These are phyloP conservation scores for Gentiana macrophylla DNA, from an alignment of 257 asterid genomes.

Conservation along the genomic window DNA sequence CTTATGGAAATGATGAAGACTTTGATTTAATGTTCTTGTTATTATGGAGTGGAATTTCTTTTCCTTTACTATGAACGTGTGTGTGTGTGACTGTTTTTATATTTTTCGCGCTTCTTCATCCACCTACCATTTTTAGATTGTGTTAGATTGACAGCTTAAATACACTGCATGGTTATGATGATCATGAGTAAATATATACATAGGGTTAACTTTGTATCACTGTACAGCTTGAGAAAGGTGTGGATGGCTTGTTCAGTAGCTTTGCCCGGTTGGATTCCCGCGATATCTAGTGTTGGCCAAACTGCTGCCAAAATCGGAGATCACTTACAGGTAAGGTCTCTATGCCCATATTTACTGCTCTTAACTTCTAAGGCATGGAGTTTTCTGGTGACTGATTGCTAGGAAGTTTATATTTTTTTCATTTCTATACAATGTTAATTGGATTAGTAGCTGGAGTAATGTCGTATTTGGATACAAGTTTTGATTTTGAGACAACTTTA, in stretches of 20 bases:
- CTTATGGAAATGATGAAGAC: too few relatives aligned
- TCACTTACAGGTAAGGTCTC: conserved; percentile 71
- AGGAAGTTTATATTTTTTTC: not conserved
- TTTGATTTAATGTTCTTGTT: too few relatives aligned
- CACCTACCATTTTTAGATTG: too few relatives aligned
- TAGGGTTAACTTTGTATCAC: not conserved
- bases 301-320: conserved; percentile 99
- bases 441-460: not conserved
- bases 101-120: too few relatives aligned
- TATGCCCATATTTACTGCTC: not conserved
- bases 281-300: conserved; percentile 97
- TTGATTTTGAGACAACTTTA: conserved; percentile 7
- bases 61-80: too few relatives aligned
- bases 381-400: not conserved
- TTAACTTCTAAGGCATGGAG: not conserved
- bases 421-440: not conserved
- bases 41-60: too few relatives aligned
- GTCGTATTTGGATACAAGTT: not conserved
- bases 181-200: not conserved
- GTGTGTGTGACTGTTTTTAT: too few relatives aligned
- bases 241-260: conserved; percentile 92
- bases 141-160: too few relatives aligned
- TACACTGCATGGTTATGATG: too few relatives aligned
- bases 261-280: conserved; percentile 94
- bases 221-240: conserved; percentile 95